A percentile compares a stretch with the other conserved stretches of the same genome.
phyloP scores from a whole-genome alignment of 1,139 yeast species.

The Yamadazyma conglobata region DNA sequence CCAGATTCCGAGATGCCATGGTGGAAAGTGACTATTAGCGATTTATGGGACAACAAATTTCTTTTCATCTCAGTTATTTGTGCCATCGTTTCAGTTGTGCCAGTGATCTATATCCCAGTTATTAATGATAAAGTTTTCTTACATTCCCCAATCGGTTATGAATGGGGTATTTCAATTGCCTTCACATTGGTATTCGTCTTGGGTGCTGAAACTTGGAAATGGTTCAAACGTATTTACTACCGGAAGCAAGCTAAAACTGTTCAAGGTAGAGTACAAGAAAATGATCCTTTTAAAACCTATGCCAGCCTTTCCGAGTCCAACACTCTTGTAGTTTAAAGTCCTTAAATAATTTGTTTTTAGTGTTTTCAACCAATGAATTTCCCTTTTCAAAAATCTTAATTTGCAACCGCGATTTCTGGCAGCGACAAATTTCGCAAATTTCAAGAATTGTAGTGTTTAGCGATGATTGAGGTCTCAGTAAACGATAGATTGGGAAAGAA shows the following conservation, averaged over 20 bases:
- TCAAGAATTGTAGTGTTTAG: too few species aligned
- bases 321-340: constrained; percentile 22
- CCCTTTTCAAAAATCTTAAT: constrained; percentile 1
- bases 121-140: constrained; percentile 75
- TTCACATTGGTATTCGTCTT: constrained; percentile 56
- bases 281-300: constrained; percentile 62
- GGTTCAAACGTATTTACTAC: constrained; percentile 55
- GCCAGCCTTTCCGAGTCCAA: constrained; percentile 51
- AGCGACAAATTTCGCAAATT: constrained; percentile 3
- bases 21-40: constrained; percentile 54
- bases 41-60: constrained; percentile 73
- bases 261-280: constrained; percentile 61
- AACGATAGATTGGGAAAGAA: constrained; percentile 76
- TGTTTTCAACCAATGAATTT: too few species aligned
- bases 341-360: too few species aligned
- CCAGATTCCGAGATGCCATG: constrained; percentile 62
- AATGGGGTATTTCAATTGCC: constrained; percentile 79
- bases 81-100: constrained; percentile 73
- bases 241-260: constrained; percentile 45
- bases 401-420: constrained; percentile 2
- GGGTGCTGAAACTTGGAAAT: constrained; percentile 68
- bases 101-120: constrained; percentile 84
- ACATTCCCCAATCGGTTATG: constrained; percentile 71
- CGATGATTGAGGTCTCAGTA: constrained; percentile 33
- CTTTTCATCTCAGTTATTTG: constrained; percentile 79